phyloP scores from a whole-genome alignment of 257 asterid genomes.

The Fraxinus anomala region DNA sequence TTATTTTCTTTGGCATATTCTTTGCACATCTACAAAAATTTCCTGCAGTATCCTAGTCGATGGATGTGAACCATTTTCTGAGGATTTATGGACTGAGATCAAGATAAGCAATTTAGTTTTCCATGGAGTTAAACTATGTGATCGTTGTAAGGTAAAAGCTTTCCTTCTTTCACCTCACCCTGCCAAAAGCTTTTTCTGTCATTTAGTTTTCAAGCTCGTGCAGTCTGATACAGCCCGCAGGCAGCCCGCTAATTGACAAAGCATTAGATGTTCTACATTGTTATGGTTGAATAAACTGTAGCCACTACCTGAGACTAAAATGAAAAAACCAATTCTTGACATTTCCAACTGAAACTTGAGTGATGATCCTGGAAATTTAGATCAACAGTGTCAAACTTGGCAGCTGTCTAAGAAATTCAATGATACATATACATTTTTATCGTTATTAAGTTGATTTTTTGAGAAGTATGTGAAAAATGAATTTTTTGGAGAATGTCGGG shows the following conservation, averaged over 20 bases:
- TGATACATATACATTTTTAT: too few relatives aligned
- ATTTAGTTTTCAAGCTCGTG: not conserved
- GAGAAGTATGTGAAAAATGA: too few relatives aligned
- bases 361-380: conserved; percentile 1
- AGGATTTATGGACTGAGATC: conserved; percentile 67
- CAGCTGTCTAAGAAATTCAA: too few relatives aligned
- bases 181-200: not conserved
- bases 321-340: not conserved
- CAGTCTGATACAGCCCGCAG: too few relatives aligned
- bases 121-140: conserved; percentile 50
- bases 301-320: not conserved
- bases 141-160: conserved; percentile 58
- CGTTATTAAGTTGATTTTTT: too few relatives aligned
- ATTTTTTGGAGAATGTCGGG: too few relatives aligned
- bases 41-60: conserved; percentile 65
- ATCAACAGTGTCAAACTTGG: not conserved
- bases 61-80: conserved; percentile 68
- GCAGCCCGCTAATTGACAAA: too few relatives aligned
- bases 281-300: too few relatives aligned
- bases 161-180: not conserved
- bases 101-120: conserved; percentile 43
- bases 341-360: not conserved
- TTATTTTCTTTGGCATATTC: conserved; percentile 16
- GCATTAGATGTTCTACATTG: too few relatives aligned
- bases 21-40: conserved; percentile 25